A percentile compares a stretch with the other conserved stretches of the same genome.
Conservation (phyloP, 1,284 basidiomycete genomes). For the Leccinum solheimii region DNA sequence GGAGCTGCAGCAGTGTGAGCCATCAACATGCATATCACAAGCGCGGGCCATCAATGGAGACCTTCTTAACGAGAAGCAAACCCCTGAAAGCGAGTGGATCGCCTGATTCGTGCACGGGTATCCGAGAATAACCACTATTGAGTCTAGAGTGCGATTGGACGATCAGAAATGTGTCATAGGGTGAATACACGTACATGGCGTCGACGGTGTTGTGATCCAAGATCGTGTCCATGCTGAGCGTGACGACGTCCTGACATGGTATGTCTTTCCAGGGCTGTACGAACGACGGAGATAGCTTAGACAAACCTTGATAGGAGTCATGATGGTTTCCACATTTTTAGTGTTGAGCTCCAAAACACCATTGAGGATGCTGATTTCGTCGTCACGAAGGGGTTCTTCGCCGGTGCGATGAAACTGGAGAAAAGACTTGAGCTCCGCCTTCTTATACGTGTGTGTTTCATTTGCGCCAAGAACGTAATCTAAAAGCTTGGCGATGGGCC, state of each 20-base stretch:
- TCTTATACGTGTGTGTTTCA: slow-evolving; percentile 82
- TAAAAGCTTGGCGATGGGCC: slow-evolving; percentile 85
- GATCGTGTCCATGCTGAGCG: slow-evolving; percentile 73
- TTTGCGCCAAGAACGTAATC: slow-evolving; percentile 75
- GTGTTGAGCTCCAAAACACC: slow-evolving; percentile 85
- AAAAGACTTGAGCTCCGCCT: slow-evolving; percentile 91
- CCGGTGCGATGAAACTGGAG: slow-evolving; percentile 88
- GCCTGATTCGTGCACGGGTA: slow-evolving; percentile 84
- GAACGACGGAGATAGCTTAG: neutral
- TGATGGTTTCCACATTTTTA: slow-evolving; percentile 81
- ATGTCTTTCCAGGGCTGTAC: neutral
- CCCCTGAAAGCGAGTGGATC: slow-evolving; percentile 82
- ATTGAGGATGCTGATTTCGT: slow-evolving; percentile 88
- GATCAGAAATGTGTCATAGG: neutral
- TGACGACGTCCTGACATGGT: slow-evolving; percentile 67
- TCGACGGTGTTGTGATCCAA: slow-evolving; percentile 82
- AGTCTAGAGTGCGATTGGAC: slow-evolving; percentile 42
- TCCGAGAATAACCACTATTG: slow-evolving; percentile 88
- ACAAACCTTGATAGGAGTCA: slow-evolving; percentile 79
- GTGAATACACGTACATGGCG: slow-evolving; percentile 51
- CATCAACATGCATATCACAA: neutral
- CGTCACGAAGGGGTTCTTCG: slow-evolving; percentile 84
- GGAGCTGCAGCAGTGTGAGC: slow-evolving; percentile 46
- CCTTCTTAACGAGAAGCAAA: slow-evolving; percentile 85
- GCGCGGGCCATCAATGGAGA: slow-evolving; percentile 20